Conservation (phyloP, 2,329 filamentous ascomycete species). For the Cladophialophora immunda region DNA sequence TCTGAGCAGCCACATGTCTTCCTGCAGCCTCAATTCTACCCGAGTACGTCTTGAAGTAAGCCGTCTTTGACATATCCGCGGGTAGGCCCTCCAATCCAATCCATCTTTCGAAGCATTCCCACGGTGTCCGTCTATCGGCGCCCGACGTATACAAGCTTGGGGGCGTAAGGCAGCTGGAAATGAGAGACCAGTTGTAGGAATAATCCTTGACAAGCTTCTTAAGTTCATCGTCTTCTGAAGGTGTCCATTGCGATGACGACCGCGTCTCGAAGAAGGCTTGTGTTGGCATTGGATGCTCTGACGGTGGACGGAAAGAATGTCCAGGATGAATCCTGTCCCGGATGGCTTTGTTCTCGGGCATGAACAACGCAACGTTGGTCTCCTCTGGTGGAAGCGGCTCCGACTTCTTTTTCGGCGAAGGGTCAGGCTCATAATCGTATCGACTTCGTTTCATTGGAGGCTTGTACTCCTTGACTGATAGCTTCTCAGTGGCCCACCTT, state of each 20-base stretch:
- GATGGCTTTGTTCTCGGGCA: constrained; percentile 86
- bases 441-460: constrained; percentile 80
- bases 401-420: constrained; percentile 63
- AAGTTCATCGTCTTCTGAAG: constrained; percentile 88
- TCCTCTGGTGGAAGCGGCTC: constrained; percentile 71
- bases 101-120: constrained; percentile 99
- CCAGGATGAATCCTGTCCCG: constrained; percentile 88
- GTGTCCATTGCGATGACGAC: constrained; percentile 88
- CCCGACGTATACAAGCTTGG: constrained; percentile 83
- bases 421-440: constrained; percentile 82
- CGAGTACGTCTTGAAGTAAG: constrained; percentile 85
- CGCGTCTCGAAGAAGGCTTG: constrained; percentile 90
- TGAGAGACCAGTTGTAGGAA: constrained; percentile 97
- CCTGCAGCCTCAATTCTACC: constrained; percentile 70
- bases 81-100: constrained; percentile 89
- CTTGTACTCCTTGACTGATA: constrained; percentile 72
- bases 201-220: constrained; percentile 86
- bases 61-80: constrained; percentile 91
- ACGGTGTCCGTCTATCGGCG: constrained; percentile 88
- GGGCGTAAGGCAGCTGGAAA: constrained; percentile 79
- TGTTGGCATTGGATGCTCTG: constrained; percentile 88
- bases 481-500: constrained; percentile 83
- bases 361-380: constrained; percentile 84
- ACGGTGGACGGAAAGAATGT: constrained; percentile 91
- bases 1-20: constrained; percentile 65